Evolutionary conservation across 1,284 basidiomycete genomes (phyloP), one percentile per base, ranked within the genome.

Genomic region (Sanghuangporus sanghuang): DNA sequence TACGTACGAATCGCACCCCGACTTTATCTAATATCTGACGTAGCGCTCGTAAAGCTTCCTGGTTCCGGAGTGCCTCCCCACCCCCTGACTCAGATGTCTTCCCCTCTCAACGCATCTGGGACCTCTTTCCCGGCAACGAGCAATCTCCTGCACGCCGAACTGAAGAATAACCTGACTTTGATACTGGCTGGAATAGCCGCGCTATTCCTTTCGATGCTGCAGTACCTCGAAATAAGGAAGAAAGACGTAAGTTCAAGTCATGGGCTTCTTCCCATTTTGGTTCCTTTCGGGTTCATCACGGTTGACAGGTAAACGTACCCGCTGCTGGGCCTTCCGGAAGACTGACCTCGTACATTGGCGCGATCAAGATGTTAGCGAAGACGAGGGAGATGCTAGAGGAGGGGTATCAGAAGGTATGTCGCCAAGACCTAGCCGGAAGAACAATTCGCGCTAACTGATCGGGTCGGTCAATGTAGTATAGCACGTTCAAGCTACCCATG

Each of bases 401-500:
- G 23, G 63, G 63, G 12, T 56, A 56, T 23, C 27, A 32, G 6
- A 64, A 64, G 54, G 63, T 64, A 12, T 11, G 27, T 16, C 27
- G 11, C 2, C 8, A 38, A 7, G 36, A 18, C 1, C n/a, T 27
- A 27, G 27, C 3, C 2, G 27, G 27, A 14, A 7, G 14, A 32
- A 7, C 44, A n/a, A 6, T 7, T 57, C 35, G 35, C n/a, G 38
- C 21, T 11, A 27, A 27, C 32, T 49, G 36, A 52, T 23, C 39
- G 18, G 9, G 4, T 53, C 21, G 6, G 11, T 9, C n/a, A 71
- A 68, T 69, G 67, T 56, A 64, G 65, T 8, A 64, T 58, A 16
- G 27, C 57, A 58, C 71, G 3, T 73, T 73, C 65, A 70, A 72
- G 59, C 52, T 75, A 8, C 71, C 72, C 8, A 64, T 66, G 18